Conservation (phyloP, 768 basidiomycete species). For the Leccinum sublutescens region DNA sequence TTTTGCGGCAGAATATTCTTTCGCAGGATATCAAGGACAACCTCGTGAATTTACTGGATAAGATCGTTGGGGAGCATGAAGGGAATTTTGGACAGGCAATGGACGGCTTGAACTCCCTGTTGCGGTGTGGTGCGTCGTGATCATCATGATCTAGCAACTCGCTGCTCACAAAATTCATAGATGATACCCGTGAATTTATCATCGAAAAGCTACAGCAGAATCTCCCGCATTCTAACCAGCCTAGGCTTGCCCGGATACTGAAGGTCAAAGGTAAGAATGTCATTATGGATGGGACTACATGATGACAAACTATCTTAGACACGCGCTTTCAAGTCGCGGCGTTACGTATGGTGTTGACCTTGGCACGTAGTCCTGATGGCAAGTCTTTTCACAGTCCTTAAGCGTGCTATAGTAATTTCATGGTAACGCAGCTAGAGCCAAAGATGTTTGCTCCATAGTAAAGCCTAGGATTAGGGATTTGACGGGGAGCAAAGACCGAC, state of each 20-base stretch:
- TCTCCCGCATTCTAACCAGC: not conserved
- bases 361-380: slow-evolving; percentile 18
- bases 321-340: slow-evolving; percentile 13
- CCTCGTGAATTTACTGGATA: slow-evolving; percentile 17
- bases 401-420: no score
- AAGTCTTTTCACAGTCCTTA: not conserved
- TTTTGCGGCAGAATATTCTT: slow-evolving; percentile 17
- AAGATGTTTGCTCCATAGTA: slow-evolving; percentile 4
- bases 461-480: slow-evolving; percentile 17
- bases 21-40: slow-evolving; percentile 10
- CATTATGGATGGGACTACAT: no score
- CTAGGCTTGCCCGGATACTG: slow-evolving; percentile 18
- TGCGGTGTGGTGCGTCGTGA: slow-evolving; percentile 16
- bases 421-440: not conserved
- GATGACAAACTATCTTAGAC: slow-evolving; percentile 5
- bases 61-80: not conserved
- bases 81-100: slow-evolving; percentile 21
- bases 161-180: slow-evolving; percentile 4
- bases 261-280: slow-evolving; percentile 11
- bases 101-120: slow-evolving; percentile 20
- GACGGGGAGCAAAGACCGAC: slow-evolving; percentile 5
- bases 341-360: slow-evolving; percentile 14
- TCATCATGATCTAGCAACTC: not conserved
- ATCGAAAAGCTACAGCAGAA: not conserved
- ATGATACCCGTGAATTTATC: slow-evolving; percentile 9